Conservation (phyloP, 106 monocot genomes). For the Alisma plantagoaquatica region DNA sequence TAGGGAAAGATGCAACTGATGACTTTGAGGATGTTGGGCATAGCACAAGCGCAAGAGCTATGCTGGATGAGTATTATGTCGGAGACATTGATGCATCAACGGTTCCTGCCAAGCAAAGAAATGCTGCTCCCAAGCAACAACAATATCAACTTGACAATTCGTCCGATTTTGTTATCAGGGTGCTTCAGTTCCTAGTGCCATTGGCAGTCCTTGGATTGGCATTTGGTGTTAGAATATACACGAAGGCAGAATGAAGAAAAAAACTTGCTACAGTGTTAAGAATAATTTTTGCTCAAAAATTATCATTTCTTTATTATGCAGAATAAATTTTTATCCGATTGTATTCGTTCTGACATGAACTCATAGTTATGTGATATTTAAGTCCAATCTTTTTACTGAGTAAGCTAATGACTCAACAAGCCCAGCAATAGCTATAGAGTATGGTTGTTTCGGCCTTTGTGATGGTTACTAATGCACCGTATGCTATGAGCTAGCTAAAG, state of each 20-base stretch:
- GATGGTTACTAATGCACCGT: no score
- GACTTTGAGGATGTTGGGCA: constrained; percentile 87
- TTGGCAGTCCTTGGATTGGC: constrained; percentile 60
- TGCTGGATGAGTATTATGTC: constrained; percentile 62
- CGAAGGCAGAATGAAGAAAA: constrained; percentile 25
- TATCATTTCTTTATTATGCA: no score
- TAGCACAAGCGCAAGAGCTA: constrained; percentile 50
- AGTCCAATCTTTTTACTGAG: no score
- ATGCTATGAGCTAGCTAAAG: no score
- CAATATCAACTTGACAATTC: constrained; percentile 73
- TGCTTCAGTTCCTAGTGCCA: constrained; percentile 76
- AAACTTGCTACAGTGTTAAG: no score
- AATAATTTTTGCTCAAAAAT: no score
- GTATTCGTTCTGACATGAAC: no score
- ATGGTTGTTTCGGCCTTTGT: no score
- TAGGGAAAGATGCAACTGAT: constrained; percentile 70
- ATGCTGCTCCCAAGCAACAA: constrained; percentile 50
- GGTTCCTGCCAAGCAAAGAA: constrained; percentile 40
- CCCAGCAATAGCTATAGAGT: no score
- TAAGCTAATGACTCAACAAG: no score
- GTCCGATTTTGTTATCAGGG: constrained; percentile 49
- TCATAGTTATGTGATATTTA: no score
- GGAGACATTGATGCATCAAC: constrained; percentile 56
- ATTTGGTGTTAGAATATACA: constrained; percentile 56
- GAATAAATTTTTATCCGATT: no score